Percentiles rank a stretch among this genome's conserved stretches.
Conservation (phyloP, 108 stramenopile genomes). For the Discostella pseudostelligera region DNA sequence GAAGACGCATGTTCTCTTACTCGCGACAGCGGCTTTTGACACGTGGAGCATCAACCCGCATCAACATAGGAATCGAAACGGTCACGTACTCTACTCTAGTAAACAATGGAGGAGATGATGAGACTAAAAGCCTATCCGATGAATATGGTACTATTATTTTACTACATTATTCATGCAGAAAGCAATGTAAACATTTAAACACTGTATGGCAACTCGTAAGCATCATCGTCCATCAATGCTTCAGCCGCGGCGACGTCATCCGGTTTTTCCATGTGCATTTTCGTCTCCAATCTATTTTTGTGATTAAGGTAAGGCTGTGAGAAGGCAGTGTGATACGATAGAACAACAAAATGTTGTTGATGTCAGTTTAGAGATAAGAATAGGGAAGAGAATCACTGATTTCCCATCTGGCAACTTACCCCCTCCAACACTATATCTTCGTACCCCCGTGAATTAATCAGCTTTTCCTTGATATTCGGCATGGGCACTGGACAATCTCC, state of each 20-base stretch:
- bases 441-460: constrained; percentile 33
- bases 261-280: constrained; percentile 42
- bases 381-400: background rate
- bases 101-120: too few relatives aligned
- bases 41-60: too few relatives aligned
- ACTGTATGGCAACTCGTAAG: constrained; percentile 44
- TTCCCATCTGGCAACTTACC: constrained; percentile 1
- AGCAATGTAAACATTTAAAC: constrained; percentile 15
- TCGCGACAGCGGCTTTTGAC: too few relatives aligned
- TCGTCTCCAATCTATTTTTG: constrained; percentile 51
- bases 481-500: constrained; percentile 23
- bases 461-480: constrained; percentile 33
- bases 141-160: too few relatives aligned
- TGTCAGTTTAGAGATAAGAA: background rate
- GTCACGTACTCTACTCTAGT: too few relatives aligned
- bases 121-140: too few relatives aligned
- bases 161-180: too few relatives aligned
- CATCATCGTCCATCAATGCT: constrained; percentile 72
- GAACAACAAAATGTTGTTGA: background rate
- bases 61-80: too few relatives aligned
- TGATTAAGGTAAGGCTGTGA: constrained; percentile 40
- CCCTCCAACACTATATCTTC: constrained; percentile 16
- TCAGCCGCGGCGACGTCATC: constrained; percentile 47
- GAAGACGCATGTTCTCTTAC: too few relatives aligned
- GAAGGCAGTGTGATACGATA: background rate